phyloP scores from a whole-genome alignment of 768 basidiomycete genomes.

The Zangia roseola region DNA sequence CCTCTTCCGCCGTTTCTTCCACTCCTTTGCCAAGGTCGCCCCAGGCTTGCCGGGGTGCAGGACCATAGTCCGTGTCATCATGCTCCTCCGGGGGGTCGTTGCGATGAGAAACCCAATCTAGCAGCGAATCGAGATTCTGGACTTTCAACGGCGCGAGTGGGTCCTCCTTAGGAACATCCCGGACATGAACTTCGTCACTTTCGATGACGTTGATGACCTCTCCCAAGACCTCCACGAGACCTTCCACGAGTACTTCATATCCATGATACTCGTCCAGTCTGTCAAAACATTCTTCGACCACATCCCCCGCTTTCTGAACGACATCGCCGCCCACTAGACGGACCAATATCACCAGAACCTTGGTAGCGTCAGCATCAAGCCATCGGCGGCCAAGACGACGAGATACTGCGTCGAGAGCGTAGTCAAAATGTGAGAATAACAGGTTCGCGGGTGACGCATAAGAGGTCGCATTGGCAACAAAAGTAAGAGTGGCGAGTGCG shows the following conservation, averaged over 20 bases:
- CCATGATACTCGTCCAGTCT: conserved; percentile 95
- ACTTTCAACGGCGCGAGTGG: conserved; percentile 21
- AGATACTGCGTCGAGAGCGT: conserved; percentile 88
- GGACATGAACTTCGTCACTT: conserved; percentile 41
- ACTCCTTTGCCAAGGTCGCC: conserved; percentile 33
- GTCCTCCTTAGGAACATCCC: conserved; percentile 19
- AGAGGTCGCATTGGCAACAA: conserved; percentile 69
- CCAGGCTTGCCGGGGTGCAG: conserved; percentile 61
- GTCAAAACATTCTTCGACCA: conserved; percentile 97
- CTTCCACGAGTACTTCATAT: conserved; percentile 82
- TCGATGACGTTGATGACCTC: conserved; percentile 83
- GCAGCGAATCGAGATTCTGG: conserved; percentile 49
- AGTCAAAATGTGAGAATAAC: conserved; percentile 93
- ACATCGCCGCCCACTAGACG: conserved; percentile 84
- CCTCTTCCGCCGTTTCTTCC: conserved; percentile 24
- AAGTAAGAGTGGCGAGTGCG: conserved; percentile 71
- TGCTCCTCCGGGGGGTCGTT: conserved; percentile 33
- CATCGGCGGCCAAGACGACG: conserved; percentile 76
- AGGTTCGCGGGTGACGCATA: conserved; percentile 90
- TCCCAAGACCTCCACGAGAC: conserved; percentile 80
- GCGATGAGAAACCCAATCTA: conserved; percentile 63
- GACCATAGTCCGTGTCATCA: conserved; percentile 53
- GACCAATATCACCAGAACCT: conserved; percentile 82
- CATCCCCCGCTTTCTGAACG: conserved; percentile 86
- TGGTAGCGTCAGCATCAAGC: conserved; percentile 86